A percentile compares a stretch with the other conserved stretches of the same genome.
Conservation (phyloP, 768 basidiomycete genomes). For the Sistotremastrum niveocremeum region DNA sequence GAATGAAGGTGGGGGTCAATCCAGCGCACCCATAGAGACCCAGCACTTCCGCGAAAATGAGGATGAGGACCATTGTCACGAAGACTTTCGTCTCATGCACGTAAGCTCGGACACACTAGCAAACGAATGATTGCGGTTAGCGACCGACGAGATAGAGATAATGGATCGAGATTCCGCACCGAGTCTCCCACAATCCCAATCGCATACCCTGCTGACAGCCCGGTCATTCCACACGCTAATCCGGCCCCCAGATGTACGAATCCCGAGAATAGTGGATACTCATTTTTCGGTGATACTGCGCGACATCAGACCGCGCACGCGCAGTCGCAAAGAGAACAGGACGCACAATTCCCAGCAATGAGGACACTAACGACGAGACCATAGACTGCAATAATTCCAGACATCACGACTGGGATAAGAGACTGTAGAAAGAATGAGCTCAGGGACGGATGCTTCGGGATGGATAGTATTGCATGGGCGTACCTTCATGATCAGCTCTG, state of each 20-base stretch:
- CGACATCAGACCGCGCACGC: not conserved
- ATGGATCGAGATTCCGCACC: conserved; percentile 31
- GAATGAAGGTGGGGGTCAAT: not conserved
- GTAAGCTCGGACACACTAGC: conserved; percentile 80
- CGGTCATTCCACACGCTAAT: conserved; percentile 81
- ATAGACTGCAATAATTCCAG: conserved; percentile 95
- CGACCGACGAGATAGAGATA: not conserved
- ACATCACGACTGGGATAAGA: conserved; percentile 94
- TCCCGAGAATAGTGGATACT: conserved; percentile 76
- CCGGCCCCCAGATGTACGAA: conserved; percentile 91
- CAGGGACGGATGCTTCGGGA: too few relatives aligned
- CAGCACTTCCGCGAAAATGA: conserved; percentile 85
- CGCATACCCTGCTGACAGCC: conserved; percentile 86
- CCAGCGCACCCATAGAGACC: conserved; percentile 65
- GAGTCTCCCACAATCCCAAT: conserved; percentile 92
- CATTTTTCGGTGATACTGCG: conserved; percentile 44
- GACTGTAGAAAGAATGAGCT: conserved; percentile 36
- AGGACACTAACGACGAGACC: conserved; percentile 92
- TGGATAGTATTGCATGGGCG: conserved; percentile 9
- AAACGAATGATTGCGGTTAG: not conserved
- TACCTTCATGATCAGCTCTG: conserved; percentile 98
- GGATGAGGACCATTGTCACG: conserved; percentile 91
- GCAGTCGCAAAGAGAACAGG: not conserved
- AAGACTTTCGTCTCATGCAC: conserved; percentile 85
- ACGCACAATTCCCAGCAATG: conserved; percentile 57